These are phyloP conservation scores for Heliocybe sulcata DNA, from an alignment of 1,284 basidiomycete genomes.

Conservation along the genomic window DNA sequence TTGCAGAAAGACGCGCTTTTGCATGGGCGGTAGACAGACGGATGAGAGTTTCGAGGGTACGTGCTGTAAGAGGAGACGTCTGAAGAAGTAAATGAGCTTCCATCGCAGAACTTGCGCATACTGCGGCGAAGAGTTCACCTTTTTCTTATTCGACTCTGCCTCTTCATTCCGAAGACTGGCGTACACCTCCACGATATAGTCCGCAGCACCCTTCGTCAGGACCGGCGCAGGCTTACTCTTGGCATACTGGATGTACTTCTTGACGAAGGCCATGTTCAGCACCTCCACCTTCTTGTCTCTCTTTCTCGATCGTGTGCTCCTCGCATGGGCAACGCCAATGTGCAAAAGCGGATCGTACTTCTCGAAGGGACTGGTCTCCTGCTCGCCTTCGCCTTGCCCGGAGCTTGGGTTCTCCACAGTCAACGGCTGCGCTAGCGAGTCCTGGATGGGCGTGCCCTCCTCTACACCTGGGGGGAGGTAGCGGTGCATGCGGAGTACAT, in stretches of 20 bases:
- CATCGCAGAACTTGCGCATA: not conserved
- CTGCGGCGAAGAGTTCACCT: slow-evolving; percentile 43
- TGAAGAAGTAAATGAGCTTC: slow-evolving; percentile 22
- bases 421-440: slow-evolving; percentile 84
- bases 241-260: slow-evolving; percentile 98
- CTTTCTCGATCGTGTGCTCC: slow-evolving; percentile 48
- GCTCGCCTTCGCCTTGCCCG: slow-evolving; percentile 46
- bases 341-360: slow-evolving; percentile 97
- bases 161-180: slow-evolving; percentile 90
- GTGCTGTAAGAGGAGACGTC: slow-evolving; percentile 96
- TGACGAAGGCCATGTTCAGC: slow-evolving; percentile 90
- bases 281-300: slow-evolving; percentile 76
- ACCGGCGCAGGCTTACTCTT: slow-evolving; percentile 84
- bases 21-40: slow-evolving; percentile 98
- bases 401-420: slow-evolving; percentile 72
- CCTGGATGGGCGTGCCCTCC: slow-evolving; percentile 86
- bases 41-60: slow-evolving; percentile 98
- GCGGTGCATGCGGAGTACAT: slow-evolving; percentile 96
- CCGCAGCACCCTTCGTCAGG: slow-evolving; percentile 89
- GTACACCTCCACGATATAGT: slow-evolving; percentile 93
- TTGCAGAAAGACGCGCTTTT: slow-evolving; percentile 84
- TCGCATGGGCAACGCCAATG: slow-evolving; percentile 54
- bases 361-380: slow-evolving; percentile 83
- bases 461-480: slow-evolving; percentile 96
- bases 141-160: slow-evolving; percentile 84